Base-by-base conservation (phyloP, 176 grass and related monocot species). In the Alopecurus myosuroides region DNA sequence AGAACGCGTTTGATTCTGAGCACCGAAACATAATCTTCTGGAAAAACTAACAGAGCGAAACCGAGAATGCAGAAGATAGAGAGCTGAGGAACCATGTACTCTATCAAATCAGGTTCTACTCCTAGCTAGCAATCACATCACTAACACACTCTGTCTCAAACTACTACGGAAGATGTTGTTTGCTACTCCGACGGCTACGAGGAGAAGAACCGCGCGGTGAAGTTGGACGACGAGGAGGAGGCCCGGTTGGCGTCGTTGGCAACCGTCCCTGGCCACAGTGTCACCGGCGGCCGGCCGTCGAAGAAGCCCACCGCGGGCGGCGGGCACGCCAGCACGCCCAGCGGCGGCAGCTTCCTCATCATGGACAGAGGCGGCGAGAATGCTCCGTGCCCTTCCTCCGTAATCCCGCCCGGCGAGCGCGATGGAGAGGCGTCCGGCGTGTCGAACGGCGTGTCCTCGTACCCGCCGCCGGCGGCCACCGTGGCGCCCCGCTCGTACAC, bases 161-260 rank as follows among this genome's bases (percentile, higher is more conserved):
- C 55, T 26, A 23, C 55, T 11, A 11, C 64, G 40, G 19, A 41
- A 72, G 10, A n/a, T 17, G 49, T 56, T 17, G 49, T 56, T 3
- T 14, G 35, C 40, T 49, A 79, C 30, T 84, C 82, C 3, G 67
- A 49, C 18, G 84, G 74, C 88, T 80, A 90, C 2, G 79, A 62
- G 11, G 89, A 91, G 80, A 86, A 90, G 80, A 84, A 84, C 7
- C 84, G 77, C 25, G 76, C 44, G 57, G 77, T 70, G 23, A 81
- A 34, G 20, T 85, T 89, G 83, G 85, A 91, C 40, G 84, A 90
- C 0, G 89, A 91, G 0, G 89, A 80, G 0, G 89, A 90, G 12
- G 89, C 89, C 18, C 81, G 57, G 70, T 87, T 91, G 25, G 85
- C 19, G 81, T 91, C 89, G 6, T 29, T 1, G 15, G 81, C 67